Conservation (phyloP, 2,329 filamentous ascomycete species). For the Arthrobotrys conoides region DNA sequence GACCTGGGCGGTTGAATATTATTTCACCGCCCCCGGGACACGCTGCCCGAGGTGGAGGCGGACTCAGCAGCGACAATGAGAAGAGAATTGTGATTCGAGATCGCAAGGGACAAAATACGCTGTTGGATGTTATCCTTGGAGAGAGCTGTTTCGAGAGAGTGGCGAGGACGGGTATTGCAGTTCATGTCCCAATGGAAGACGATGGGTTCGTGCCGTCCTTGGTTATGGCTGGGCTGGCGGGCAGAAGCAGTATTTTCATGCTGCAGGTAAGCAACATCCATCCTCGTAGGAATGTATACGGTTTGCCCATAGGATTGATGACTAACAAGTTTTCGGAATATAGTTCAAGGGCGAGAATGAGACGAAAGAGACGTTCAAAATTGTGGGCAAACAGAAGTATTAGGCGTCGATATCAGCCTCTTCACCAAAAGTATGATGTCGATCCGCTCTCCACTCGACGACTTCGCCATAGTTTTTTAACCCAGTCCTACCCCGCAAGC, state of each 20-base stretch:
- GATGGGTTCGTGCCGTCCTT: constrained; percentile 71
- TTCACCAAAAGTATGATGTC: not conserved
- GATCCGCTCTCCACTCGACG: not conserved
- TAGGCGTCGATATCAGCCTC: constrained; percentile 63
- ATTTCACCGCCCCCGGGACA: constrained; percentile 78
- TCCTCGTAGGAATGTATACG: not conserved
- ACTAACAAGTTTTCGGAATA: constrained; percentile 38
- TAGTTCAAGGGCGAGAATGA: constrained; percentile 71
- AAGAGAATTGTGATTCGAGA: constrained; percentile 85
- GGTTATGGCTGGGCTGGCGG: constrained; percentile 72
- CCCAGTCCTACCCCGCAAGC: not conserved
- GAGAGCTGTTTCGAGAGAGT: constrained; percentile 88
- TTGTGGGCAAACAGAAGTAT: constrained; percentile 72
- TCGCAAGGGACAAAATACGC: constrained; percentile 73
- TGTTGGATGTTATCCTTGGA: constrained; percentile 87
- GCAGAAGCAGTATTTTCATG: constrained; percentile 75
- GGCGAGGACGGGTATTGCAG: constrained; percentile 86
- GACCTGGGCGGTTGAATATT: constrained; percentile 85
- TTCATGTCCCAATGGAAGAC: constrained; percentile 86
- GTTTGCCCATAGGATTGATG: not conserved
- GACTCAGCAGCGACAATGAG: constrained; percentile 77
- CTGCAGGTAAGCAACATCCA: constrained; percentile 69
- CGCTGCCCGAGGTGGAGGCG: constrained; percentile 73
- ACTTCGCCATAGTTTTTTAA: not conserved
- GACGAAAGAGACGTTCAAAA: constrained; percentile 72